These are phyloP conservation scores for Lantana camara DNA, from an alignment of 257 asterid species.

Conservation along the genomic window DNA sequence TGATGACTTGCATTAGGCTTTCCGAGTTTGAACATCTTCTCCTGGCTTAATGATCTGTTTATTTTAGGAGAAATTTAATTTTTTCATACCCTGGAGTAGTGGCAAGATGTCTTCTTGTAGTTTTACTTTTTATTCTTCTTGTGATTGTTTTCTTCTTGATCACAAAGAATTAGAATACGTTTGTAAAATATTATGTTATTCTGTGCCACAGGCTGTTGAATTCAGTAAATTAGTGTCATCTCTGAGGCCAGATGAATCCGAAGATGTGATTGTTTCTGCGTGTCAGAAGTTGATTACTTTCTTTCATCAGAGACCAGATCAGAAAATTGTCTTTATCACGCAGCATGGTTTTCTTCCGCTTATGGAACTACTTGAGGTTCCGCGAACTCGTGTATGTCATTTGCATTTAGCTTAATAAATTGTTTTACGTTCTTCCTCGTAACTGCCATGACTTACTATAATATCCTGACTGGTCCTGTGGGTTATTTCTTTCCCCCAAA, in stretches of 20 bases:
- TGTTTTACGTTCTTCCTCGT: slow-evolving; percentile 23
- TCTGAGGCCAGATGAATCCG: slow-evolving; percentile 93
- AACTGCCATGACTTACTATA: slow-evolving; percentile 9
- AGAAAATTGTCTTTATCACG: slow-evolving; percentile 84
- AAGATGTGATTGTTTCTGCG: slow-evolving; percentile 81
- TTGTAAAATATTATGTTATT: slow-evolving; percentile 12
- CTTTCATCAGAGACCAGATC: slow-evolving; percentile 90
- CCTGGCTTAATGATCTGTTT: slow-evolving; percentile 26
- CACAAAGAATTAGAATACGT: slow-evolving; percentile 10
- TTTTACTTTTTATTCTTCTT: slow-evolving; percentile 5
- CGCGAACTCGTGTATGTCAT: slow-evolving; percentile 74
- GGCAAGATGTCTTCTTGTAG: background rate
- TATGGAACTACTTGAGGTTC: slow-evolving; percentile 94
- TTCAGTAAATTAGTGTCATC: slow-evolving; percentile 85
- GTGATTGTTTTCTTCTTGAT: slow-evolving; percentile 9
- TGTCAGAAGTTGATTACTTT: slow-evolving; percentile 88
- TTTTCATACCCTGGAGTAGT: too few species aligned
- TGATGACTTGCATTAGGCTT: background rate
- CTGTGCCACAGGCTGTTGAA: slow-evolving; percentile 80
- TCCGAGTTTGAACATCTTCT: slow-evolving; percentile 1
- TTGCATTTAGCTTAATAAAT: slow-evolving; percentile 28
- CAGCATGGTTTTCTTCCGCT: slow-evolving; percentile 97
- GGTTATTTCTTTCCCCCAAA: slow-evolving; percentile 18
- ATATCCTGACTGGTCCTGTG: slow-evolving; percentile 10
- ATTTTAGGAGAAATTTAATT: slow-evolving; percentile 16